Evolutionary conservation across 139 green algal genomes (phyloP), one percentile per base, ranked within the genome.

Genomic region (Chlamydomonas urium): DNA sequence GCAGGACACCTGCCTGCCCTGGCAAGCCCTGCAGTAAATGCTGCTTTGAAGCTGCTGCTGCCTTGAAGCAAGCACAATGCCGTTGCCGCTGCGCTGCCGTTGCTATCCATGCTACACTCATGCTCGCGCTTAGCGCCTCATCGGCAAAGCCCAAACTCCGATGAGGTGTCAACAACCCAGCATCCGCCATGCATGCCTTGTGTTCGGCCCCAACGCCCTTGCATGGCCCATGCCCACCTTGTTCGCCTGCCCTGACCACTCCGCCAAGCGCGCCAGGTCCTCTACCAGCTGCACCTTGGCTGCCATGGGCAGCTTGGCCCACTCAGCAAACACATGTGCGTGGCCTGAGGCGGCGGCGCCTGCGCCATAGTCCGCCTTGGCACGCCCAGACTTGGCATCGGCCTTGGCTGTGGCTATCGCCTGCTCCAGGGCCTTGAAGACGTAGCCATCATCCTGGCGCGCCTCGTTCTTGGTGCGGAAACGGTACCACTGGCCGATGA

Each of bases 381-480:
- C n/a, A 10, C 60, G 60, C 60, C 8, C 8, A 8, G 10, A 26
- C 10, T 67, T 26, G 33, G 32, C 5, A 45, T 67, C 60, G 17
- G 8, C 29, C 60, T 67, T 67, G 17, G 60, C 60, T 47, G 38
- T 26, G 5, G 60, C 32, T 6, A 67, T 45, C 10, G 60, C 23
- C 4, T 42, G 19, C 17, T 67, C 33, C 29, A 67, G 33, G 4
- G 60, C 60, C 32, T 67, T 42, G 60, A 67, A 67, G 17, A 67
- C 19, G 14, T 5, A 24, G 10, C 8, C 23, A 26, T 67, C 60
- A 45, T 67, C 60, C 33, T 37, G 60, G 19, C 33, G 38, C 19
- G 29, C 60, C 33, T 67, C 60, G 60, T 67, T 67, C 60, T 67
- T 67, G 33, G 56, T 28, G 5, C 68, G 34, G 68, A 74, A 74